These are phyloP conservation scores for Fusarium sp. DNA, from an alignment of 2,329 filamentous ascomycete species.

Conservation along the genomic window DNA sequence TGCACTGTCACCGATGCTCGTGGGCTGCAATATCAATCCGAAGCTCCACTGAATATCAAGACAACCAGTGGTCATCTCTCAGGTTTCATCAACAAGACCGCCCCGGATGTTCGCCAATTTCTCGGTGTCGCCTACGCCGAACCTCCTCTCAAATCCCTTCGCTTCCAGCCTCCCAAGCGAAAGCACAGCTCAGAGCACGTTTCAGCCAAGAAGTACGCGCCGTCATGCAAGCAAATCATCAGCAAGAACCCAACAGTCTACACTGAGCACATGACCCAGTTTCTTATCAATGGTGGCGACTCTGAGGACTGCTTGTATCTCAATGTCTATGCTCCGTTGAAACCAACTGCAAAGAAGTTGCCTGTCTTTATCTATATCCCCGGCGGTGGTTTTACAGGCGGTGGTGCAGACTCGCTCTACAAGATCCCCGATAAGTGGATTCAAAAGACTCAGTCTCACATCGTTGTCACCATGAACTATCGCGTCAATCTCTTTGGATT, in stretches of 20 bases:
- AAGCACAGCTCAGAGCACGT: neutral
- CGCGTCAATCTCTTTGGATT: constrained; percentile 18
- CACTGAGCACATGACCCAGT: constrained; percentile 8
- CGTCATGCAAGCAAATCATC: constrained; percentile 11
- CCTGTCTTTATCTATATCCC: constrained; percentile 16
- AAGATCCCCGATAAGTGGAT: constrained; percentile 20
- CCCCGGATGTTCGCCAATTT: constrained; percentile 7
- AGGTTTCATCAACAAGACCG: constrained; percentile 6
- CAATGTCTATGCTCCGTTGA: constrained; percentile 5
- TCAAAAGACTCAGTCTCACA: constrained; percentile 8
- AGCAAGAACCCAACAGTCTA: constrained; percentile 10
- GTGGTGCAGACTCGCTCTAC: constrained; percentile 6
- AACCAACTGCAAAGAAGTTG: neutral
- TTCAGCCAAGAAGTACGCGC: constrained; percentile 3
- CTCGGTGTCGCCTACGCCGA: constrained; percentile 14
- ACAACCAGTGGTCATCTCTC: constrained; percentile 7
- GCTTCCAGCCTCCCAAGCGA: constrained; percentile 13
- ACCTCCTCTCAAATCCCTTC: constrained; percentile 8
- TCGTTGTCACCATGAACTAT: constrained; percentile 16
- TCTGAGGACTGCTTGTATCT: constrained; percentile 20
- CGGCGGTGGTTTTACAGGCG: constrained; percentile 5
- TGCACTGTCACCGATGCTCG: neutral
- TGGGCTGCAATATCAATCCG: neutral
- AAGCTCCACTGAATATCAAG: neutral
- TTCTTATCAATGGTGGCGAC: constrained; percentile 4